Conservation (phyloP, 768 basidiomycete genomes). For the Xerocomus potaroensis region DNA sequence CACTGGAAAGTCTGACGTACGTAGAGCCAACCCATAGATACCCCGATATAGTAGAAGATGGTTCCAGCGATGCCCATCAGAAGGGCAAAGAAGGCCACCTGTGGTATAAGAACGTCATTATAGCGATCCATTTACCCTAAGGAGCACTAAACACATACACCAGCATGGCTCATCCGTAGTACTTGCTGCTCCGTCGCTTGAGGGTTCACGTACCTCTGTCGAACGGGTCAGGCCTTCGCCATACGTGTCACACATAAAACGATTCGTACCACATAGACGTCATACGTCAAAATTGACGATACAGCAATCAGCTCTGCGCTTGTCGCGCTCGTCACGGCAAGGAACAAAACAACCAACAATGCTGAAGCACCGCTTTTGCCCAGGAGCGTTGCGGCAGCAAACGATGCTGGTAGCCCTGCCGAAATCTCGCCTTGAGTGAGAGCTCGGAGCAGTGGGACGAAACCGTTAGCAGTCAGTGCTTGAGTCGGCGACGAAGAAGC, state of each 20-base stretch:
- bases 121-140: not conserved
- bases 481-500: conserved; percentile 23
- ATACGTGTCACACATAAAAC: not conserved
- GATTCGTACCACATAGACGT: conserved; percentile 67
- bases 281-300: conserved; percentile 78
- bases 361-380: conserved; percentile 78
- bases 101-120: not conserved
- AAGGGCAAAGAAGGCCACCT: conserved; percentile 69
- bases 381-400: conserved; percentile 77
- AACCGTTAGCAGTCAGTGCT: conserved; percentile 48
- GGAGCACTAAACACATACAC: conserved; percentile 39
- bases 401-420: conserved; percentile 83
- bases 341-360: conserved; percentile 75
- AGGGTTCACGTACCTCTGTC: conserved; percentile 75
- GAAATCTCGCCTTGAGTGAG: conserved; percentile 65
- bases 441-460: conserved; percentile 37
- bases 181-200: conserved; percentile 72
- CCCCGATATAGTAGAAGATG: conserved; percentile 87
- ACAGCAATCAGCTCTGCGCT: conserved; percentile 92
- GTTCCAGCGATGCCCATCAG: conserved; percentile 80
- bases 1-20: conserved; percentile 40
- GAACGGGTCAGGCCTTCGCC: not conserved
- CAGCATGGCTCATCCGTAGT: conserved; percentile 61
- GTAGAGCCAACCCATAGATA: conserved; percentile 93
- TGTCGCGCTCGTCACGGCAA: conserved; percentile 82